These are phyloP conservation scores for Casaregolazyma suthepensis DNA, from an alignment of 1,139 yeast species.

Conservation along the genomic window DNA sequence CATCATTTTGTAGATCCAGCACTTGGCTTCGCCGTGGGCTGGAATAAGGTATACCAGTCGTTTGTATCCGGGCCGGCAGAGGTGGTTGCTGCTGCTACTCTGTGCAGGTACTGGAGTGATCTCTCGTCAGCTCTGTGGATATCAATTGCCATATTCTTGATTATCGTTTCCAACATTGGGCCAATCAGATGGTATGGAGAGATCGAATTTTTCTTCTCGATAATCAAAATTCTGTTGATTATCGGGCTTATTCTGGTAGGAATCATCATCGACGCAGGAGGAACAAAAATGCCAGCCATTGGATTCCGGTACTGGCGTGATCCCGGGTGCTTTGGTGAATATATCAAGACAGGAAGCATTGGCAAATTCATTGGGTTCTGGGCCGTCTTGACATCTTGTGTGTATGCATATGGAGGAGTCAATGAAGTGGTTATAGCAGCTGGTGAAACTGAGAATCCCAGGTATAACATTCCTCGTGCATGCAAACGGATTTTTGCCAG, in stretches of 20 bases:
- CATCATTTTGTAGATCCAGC: slow-evolving; percentile 35
- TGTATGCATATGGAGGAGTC: slow-evolving; percentile 41
- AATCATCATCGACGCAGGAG: slow-evolving; percentile 31
- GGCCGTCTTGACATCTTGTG: slow-evolving; percentile 54
- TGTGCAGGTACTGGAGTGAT: slow-evolving; percentile 32
- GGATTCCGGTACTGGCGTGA: slow-evolving; percentile 85
- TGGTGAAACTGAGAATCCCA: slow-evolving; percentile 74
- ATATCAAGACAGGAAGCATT: slow-evolving; percentile 43
- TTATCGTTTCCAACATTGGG: slow-evolving; percentile 30
- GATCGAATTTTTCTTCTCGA: slow-evolving; percentile 30
- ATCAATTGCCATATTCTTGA: slow-evolving; percentile 30
- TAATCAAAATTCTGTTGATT: slow-evolving; percentile 26
- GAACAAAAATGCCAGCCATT: slow-evolving; percentile 30
- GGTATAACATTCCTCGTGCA: slow-evolving; percentile 71
- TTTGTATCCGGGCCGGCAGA: slow-evolving; percentile 44
- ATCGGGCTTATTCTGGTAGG: slow-evolving; percentile 25
- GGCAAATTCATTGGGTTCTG: slow-evolving; percentile 24
- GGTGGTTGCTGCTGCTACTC: slow-evolving; percentile 34
- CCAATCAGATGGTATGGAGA: slow-evolving; percentile 35
- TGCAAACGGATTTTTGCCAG: slow-evolving; percentile 68
- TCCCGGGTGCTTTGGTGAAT: slow-evolving; percentile 63
- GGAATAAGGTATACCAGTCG: slow-evolving; percentile 35
- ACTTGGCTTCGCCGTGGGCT: slow-evolving; percentile 31
- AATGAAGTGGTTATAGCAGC: slow-evolving; percentile 76
- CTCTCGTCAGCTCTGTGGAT: slow-evolving; percentile 29